Conservation (phyloP, 192 early-diverging fungal genomes). For the Spizellomyces punctatus region DNA sequence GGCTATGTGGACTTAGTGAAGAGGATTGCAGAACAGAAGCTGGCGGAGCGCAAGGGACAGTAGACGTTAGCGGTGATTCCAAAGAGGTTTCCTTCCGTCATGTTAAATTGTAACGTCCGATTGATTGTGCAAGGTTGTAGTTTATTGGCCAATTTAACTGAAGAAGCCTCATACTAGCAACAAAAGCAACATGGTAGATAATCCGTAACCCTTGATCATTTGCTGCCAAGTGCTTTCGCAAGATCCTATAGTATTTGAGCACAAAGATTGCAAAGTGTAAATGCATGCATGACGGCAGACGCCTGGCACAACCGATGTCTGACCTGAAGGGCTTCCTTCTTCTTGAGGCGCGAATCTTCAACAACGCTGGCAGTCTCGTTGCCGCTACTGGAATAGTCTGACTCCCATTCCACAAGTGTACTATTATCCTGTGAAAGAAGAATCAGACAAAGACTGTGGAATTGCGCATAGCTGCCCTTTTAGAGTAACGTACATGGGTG, state of each 20-base stretch:
- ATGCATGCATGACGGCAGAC: neutral
- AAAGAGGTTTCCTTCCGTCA: too few species aligned
- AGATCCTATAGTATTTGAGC: too few species aligned
- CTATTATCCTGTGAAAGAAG: conserved; percentile 42
- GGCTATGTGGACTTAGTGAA: neutral
- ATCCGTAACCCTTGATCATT: neutral
- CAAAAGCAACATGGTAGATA: neutral
- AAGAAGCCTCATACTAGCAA: neutral
- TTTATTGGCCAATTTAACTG: neutral
- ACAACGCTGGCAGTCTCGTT: conserved; percentile 37
- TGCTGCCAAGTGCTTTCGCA: too few species aligned
- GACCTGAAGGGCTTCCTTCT: conserved; percentile 39
- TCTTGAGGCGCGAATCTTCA: conserved; percentile 48
- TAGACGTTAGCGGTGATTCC: too few species aligned
- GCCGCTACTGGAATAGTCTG: conserved; percentile 43
- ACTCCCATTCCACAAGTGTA: conserved; percentile 49
- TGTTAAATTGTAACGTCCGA: neutral
- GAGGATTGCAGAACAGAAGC: neutral
- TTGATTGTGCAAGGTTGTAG: conserved; percentile 3
- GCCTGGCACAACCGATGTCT: neutral
- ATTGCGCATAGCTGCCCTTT: neutral
- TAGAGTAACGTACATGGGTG: conserved; percentile 20
- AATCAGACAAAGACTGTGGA: neutral
- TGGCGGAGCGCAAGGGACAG: too few species aligned
- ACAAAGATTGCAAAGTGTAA: neutral